Evolutionary conservation across 805 yeast genomes (phyloP).

Genomic region (Zygosaccharomyces siamensis): DNA sequence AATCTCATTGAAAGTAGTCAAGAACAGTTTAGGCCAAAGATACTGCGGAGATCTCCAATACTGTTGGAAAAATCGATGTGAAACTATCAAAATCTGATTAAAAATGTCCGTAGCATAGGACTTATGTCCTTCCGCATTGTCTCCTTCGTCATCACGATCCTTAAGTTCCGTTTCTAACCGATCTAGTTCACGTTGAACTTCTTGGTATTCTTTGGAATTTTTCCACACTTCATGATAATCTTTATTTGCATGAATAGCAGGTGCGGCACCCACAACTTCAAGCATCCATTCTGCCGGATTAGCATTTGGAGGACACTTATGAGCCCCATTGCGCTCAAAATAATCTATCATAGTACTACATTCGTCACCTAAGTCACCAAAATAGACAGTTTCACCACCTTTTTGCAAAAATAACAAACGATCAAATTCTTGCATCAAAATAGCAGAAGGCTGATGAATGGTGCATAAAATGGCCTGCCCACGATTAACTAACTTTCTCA

Average conservation of each 20-base stretch:
- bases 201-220: slow-evolving; percentile 56
- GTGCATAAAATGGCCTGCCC: slow-evolving; percentile 69
- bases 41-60: slow-evolving; percentile 64
- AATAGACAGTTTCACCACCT: slow-evolving; percentile 73
- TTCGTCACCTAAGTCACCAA: slow-evolving; percentile 62
- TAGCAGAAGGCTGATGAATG: slow-evolving; percentile 83
- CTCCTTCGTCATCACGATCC: slow-evolving; percentile 33
- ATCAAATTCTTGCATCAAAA: slow-evolving; percentile 72
- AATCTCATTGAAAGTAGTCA: slow-evolving; percentile 50
- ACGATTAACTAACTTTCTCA: slow-evolving; percentile 53
- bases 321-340: slow-evolving; percentile 63
- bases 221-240: slow-evolving; percentile 77
- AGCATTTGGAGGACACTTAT: slow-evolving; percentile 60
- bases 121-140: slow-evolving; percentile 30
- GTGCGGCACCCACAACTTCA: slow-evolving; percentile 78
- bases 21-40: slow-evolving; percentile 53
- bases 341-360: slow-evolving; percentile 55
- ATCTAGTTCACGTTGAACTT: slow-evolving; percentile 55
- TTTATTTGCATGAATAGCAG: slow-evolving; percentile 67
- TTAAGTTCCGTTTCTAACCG: slow-evolving; percentile 58
- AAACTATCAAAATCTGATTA: slow-evolving; percentile 43
- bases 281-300: slow-evolving; percentile 96
- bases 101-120: slow-evolving; percentile 43
- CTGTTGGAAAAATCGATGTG: slow-evolving; percentile 55
- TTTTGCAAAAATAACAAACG: slow-evolving; percentile 61